These are phyloP conservation scores for Ophidiomyces ophidiicola DNA, from an alignment of 2,329 filamentous ascomycete genomes.

Conservation along the genomic window DNA sequence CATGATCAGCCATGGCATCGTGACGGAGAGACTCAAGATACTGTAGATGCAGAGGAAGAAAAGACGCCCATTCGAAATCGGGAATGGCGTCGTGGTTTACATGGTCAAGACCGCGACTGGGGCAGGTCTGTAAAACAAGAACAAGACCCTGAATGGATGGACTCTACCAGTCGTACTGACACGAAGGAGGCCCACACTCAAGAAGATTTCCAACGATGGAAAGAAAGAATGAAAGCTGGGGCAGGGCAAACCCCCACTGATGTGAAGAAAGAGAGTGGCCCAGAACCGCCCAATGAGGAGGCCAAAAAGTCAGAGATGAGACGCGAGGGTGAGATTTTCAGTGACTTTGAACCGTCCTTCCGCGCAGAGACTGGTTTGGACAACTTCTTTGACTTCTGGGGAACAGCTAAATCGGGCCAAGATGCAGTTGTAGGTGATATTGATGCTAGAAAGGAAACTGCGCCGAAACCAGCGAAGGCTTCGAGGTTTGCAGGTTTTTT, in stretches of 20 bases:
- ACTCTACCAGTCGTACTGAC: conserved; percentile 55
- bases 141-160: conserved; percentile 84
- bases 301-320: conserved; percentile 29
- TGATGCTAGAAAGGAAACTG: conserved; percentile 30
- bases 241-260: conserved; percentile 28
- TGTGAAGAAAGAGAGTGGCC: conserved; percentile 34
- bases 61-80: conserved; percentile 44
- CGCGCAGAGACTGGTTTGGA: conserved; percentile 57
- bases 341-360: conserved; percentile 47
- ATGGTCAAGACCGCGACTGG: conserved; percentile 43
- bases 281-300: conserved; percentile 25
- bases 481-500: conserved; percentile 84
- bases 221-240: conserved; percentile 73
- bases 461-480: conserved; percentile 51
- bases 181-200: conserved; percentile 62
- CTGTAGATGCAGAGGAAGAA: conserved; percentile 32
- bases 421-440: conserved; percentile 26
- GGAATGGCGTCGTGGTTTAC: conserved; percentile 47
- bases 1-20: conserved; percentile 59
- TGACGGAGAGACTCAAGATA: conserved; percentile 38
- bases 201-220: conserved; percentile 90
- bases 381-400: conserved; percentile 59
- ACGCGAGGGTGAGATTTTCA: conserved; percentile 40
- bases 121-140: conserved; percentile 47
- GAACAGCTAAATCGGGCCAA: conserved; percentile 39